phyloP scores from a whole-genome alignment of 192 early-diverging fungal genomes.

The Paraglomus brasilianum region DNA sequence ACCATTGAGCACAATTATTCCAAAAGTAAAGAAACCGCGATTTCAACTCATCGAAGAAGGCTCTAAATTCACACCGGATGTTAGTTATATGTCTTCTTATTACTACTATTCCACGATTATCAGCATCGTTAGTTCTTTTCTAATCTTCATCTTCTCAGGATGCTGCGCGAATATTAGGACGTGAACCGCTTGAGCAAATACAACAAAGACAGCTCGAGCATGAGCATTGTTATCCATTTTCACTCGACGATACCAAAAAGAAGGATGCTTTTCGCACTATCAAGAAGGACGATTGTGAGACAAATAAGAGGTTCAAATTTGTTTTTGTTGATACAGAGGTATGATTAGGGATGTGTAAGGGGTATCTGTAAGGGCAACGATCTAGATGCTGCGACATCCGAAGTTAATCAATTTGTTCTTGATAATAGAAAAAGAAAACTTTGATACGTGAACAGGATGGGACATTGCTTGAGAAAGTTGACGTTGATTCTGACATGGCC shows the following conservation, averaged over 20 bases:
- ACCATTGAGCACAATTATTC: conserved; percentile 52
- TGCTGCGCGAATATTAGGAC: conserved; percentile 77
- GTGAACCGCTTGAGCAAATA: conserved; percentile 52
- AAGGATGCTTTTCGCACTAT: conserved; percentile 19
- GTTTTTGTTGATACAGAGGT: conserved; percentile 41
- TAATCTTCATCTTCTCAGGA: conserved; percentile 41
- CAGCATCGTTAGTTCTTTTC: no score
- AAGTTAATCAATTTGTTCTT: not conserved
- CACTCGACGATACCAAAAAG: conserved; percentile 33
- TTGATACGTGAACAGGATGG: conserved; percentile 25
- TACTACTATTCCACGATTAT: no score
- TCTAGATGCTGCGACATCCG: not conserved
- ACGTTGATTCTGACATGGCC: no score
- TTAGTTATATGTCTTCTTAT: no score
- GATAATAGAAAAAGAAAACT: not conserved
- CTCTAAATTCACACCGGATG: conserved; percentile 61
- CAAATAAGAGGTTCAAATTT: conserved; percentile 42
- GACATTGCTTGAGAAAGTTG: no score
- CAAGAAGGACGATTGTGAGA: conserved; percentile 29
- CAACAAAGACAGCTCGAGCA: conserved; percentile 38
- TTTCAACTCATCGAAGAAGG: conserved; percentile 85
- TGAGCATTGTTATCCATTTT: conserved; percentile 33
- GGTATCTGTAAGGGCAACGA: not conserved
- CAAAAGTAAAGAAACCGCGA: conserved; percentile 66
- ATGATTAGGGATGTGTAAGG: not conserved